A percentile compares a stretch with the other conserved stretches of the same genome.
phyloP scores from a whole-genome alignment of 2,329 filamentous ascomycete species.

The Pleoardoris graminearum region DNA sequence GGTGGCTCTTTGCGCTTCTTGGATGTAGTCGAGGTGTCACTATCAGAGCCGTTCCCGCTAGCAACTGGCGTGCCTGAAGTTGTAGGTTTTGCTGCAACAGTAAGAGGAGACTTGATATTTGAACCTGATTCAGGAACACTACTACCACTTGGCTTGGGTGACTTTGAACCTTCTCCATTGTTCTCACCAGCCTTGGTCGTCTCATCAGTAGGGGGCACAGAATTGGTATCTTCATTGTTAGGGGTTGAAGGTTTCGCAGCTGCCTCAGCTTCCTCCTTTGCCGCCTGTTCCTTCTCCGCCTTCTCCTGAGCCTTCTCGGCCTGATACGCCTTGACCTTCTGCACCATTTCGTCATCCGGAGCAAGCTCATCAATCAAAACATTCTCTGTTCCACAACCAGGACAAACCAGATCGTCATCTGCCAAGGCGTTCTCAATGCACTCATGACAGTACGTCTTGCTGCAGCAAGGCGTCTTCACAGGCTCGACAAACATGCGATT shows the following conservation, averaged over 20 bases:
- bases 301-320: constrained; percentile 54
- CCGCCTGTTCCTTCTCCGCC: constrained; percentile 47
- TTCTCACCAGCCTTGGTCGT: constrained; percentile 27
- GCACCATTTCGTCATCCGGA: constrained; percentile 74
- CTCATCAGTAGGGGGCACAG: constrained; percentile 25
- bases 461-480: constrained; percentile 98
- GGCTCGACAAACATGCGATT: constrained; percentile 98
- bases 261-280: constrained; percentile 42
- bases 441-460: constrained; percentile 98
- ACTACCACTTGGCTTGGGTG: constrained; percentile 21
- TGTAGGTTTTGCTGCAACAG: constrained; percentile 27
- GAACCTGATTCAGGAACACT: constrained; percentile 22
- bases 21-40: constrained; percentile 43
- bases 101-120: constrained; percentile 26
- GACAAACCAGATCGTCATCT: constrained; percentile 96
- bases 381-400: constrained; percentile 85
- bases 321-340: constrained; percentile 77
- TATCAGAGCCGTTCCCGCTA: constrained; percentile 39
- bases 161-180: constrained; percentile 21
- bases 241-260: constrained; percentile 29
- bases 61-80: constrained; percentile 38
- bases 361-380: constrained; percentile 91
- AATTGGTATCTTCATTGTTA: constrained; percentile 32
- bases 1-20: constrained; percentile 84
- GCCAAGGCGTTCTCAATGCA: constrained; percentile 99